Evolutionary conservation across 179 eudicot species (phyloP), one percentile per base, ranked within the genome.

Genomic region (Camellia oleifera): DNA sequence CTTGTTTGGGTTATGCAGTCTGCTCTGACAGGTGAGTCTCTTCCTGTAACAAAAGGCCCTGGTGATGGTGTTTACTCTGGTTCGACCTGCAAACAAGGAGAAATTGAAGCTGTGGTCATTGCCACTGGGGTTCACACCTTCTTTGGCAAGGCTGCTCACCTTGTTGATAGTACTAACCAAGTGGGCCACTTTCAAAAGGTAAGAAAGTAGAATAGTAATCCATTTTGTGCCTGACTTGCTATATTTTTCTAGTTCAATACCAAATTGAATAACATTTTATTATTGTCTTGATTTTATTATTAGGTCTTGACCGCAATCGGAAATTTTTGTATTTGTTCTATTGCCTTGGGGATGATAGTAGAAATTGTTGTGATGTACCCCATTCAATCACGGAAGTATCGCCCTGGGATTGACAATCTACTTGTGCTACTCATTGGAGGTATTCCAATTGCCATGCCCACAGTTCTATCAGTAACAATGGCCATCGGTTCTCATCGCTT

Each of bases 91-190:
- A 94, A 94, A 74, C 98, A 94, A 80, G 98, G 98, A 81, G 98
- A 94, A 77, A 87, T 94, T 46, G 98, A 94, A 84, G 98, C 98
- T 56, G 79, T 94, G 1, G 98, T 94, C 66, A 94, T 94, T 82
- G 98, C 95, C 70, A 94, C 98, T 58, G 98, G 98, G 45, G 97
- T 94, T n/a, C 97, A 94, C 80, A 94, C 98, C 62, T 94, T 94
- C 82, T 94, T 94, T 53, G 98, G 98, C 20, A 94, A 94, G 89
- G 98, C 98, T 67, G 98, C 98, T 71, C 97, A 94, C 69, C 97
- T 94, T 67, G 98, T 94, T 42, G 98, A 94, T 82, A 69, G 85
- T 57, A 94, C 98, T 50, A 94, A 92, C 80, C 95, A 94, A 90
- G 95, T 91, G 45, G 98, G 98, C 82, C 98, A 94, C 81, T 94